A percentile compares a stretch with the other conserved stretches of the same genome.
Conservation (phyloP, 495 filamentous ascomycete genomes). For the Aspergillus heteromorphus region DNA sequence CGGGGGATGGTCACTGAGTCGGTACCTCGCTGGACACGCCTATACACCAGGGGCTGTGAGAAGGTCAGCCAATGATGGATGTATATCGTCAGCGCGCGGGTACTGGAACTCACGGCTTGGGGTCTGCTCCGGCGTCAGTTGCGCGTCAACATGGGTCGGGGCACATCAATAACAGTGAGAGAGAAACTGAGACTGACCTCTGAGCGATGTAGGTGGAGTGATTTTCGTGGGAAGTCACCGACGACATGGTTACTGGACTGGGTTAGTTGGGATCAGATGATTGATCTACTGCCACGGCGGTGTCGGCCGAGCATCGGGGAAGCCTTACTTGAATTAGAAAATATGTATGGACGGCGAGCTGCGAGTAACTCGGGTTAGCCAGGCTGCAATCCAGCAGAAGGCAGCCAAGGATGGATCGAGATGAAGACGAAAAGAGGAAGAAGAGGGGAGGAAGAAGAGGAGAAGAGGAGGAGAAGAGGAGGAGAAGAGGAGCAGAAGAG, state of each 20-base stretch:
- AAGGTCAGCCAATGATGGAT: background rate
- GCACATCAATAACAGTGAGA: background rate
- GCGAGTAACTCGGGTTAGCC: background rate
- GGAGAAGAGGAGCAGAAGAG: background rate
- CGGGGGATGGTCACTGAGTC: constrained; percentile 48
- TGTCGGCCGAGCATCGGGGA: background rate
- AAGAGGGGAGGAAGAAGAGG: background rate
- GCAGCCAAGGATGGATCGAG: background rate
- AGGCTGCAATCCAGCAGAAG: background rate
- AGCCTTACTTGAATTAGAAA: background rate
- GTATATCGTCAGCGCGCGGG: background rate
- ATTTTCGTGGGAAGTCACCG: background rate
- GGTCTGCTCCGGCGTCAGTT: constrained; percentile 1
- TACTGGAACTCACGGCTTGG: constrained; percentile 6
- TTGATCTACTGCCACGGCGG: too few species aligned
- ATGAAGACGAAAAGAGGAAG: background rate
- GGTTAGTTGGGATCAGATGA: constrained; percentile 2
- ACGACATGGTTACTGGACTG: constrained; percentile 6
- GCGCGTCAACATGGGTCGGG: background rate
- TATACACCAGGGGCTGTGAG: constrained; percentile 1
- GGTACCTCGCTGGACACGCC: constrained; percentile 11
- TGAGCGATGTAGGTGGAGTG: background rate
- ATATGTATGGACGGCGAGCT: background rate
- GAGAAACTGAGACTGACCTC: constrained; percentile 4
- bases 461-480: background rate